Conservation (phyloP, 202 grass and related monocot species). For the Setaria viridis region DNA sequence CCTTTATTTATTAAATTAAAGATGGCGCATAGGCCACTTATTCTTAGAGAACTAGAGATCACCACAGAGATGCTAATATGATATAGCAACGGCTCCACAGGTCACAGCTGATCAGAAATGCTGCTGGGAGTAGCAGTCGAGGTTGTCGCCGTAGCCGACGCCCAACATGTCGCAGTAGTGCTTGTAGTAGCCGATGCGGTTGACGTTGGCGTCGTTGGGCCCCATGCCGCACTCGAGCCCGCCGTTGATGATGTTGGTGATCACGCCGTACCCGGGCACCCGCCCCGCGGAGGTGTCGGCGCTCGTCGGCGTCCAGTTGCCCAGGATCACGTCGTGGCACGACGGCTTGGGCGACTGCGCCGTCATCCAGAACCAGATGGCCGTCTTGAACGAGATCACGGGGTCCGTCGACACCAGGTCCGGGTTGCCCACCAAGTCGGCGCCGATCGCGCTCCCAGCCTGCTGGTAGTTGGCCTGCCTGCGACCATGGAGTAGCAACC, state of each 20-base stretch:
- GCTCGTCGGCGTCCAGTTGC: not conserved
- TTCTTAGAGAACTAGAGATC: too few relatives aligned
- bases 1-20: too few relatives aligned
- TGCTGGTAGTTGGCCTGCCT: constrained; percentile 27
- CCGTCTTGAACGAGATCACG: constrained; percentile 42
- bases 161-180: not conserved
- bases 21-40: too few relatives aligned
- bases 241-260: constrained; percentile 51
- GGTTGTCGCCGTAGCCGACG: too few relatives aligned
- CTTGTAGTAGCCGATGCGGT: too few relatives aligned
- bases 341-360: constrained; percentile 35
- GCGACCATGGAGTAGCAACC: not conserved
- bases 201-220: not conserved
- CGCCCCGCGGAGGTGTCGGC: not conserved
- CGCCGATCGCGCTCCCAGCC: not conserved
- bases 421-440: constrained; percentile 17
- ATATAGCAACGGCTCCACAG: too few relatives aligned
- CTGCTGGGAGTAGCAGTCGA: too few relatives aligned
- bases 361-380: constrained; percentile 52
- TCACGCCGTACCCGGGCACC: constrained; percentile 32
- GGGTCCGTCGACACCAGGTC: constrained; percentile 30
- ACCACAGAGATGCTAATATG: too few relatives aligned
- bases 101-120: too few relatives aligned
- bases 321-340: constrained; percentile 38
- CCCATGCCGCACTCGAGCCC: constrained; percentile 24